These are phyloP conservation scores for Leccinum proximum DNA, from an alignment of 1,284 basidiomycete species.

Conservation along the genomic window DNA sequence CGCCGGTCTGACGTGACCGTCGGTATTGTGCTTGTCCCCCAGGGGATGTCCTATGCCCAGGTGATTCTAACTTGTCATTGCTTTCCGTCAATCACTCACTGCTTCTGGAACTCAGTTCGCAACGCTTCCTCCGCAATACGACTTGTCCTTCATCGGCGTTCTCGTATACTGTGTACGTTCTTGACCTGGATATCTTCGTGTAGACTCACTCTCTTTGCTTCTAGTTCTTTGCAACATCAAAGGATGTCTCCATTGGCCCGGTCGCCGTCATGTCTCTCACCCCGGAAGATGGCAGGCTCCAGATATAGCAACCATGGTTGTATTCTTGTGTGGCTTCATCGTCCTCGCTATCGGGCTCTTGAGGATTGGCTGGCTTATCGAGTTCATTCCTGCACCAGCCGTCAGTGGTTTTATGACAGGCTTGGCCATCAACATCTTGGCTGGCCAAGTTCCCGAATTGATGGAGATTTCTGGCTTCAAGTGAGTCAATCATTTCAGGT, in stretches of 20 bases:
- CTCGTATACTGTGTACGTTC: slow-evolving; percentile 72
- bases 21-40: slow-evolving; percentile 89
- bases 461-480: slow-evolving; percentile 85
- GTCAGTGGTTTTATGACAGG: slow-evolving; percentile 95
- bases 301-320: slow-evolving; percentile 83
- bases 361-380: slow-evolving; percentile 92
- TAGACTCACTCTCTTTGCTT: slow-evolving; percentile 12
- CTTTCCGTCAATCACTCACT: neutral
- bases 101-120: slow-evolving; percentile 59
- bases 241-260: slow-evolving; percentile 95
- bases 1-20: slow-evolving; percentile 78
- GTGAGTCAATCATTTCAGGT: slow-evolving; percentile 40
- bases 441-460: slow-evolving; percentile 83
- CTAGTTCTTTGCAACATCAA: slow-evolving; percentile 89
- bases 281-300: slow-evolving; percentile 58
- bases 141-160: slow-evolving; percentile 92
- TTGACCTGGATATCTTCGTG: slow-evolving; percentile 21
- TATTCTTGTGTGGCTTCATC: slow-evolving; percentile 91
- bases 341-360: slow-evolving; percentile 93
- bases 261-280: slow-evolving; percentile 98
- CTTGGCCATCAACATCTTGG: slow-evolving; percentile 85
- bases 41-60: slow-evolving; percentile 82
- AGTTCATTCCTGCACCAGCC: slow-evolving; percentile 91
- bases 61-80: slow-evolving; percentile 31
- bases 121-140: slow-evolving; percentile 83